Percentiles rank a stretch among this genome's conserved stretches.
phyloP scores from a whole-genome alignment of 2,329 filamentous ascomycete species.

The Alternaria dauci region DNA sequence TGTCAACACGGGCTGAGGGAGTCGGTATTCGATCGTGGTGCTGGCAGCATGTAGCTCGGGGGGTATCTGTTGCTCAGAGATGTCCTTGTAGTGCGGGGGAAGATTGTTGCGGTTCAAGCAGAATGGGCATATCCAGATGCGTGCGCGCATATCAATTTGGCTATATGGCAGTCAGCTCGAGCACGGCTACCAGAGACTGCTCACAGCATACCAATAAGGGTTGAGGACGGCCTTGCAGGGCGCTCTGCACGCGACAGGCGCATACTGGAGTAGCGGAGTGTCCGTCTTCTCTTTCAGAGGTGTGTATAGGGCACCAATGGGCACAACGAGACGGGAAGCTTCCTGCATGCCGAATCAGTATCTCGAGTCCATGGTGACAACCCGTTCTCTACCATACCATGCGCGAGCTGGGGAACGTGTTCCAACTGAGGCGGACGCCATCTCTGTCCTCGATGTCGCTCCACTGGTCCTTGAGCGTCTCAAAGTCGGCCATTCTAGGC shows the following conservation, averaged over 20 bases:
- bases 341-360: slow-evolving; percentile 66
- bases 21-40: slow-evolving; percentile 88
- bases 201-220: slow-evolving; percentile 80
- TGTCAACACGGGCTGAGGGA: slow-evolving; percentile 82
- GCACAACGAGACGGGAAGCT: slow-evolving; percentile 92
- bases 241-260: slow-evolving; percentile 95
- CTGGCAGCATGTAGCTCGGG: slow-evolving; percentile 82
- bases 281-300: slow-evolving; percentile 94
- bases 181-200: neutral
- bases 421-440: slow-evolving; percentile 96
- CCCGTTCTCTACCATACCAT: slow-evolving; percentile 77
- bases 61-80: slow-evolving; percentile 81
- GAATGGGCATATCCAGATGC: slow-evolving; percentile 90
- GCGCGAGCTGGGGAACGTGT: slow-evolving; percentile 96
- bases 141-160: slow-evolving; percentile 82
- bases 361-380: slow-evolving; percentile 17
- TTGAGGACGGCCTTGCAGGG: slow-evolving; percentile 96
- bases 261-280: slow-evolving; percentile 88
- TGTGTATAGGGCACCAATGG: slow-evolving; percentile 95
- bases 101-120: slow-evolving; percentile 84
- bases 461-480: slow-evolving; percentile 94
- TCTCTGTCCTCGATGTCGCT: slow-evolving; percentile 95
- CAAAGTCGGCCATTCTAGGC: slow-evolving; percentile 79
- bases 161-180: slow-evolving; percentile 54
- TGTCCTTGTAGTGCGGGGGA: slow-evolving; percentile 89